Base-by-base conservation (phyloP, 2,329 filamentous ascomycete genomes). In the Neofusicoccum ribis region DNA sequence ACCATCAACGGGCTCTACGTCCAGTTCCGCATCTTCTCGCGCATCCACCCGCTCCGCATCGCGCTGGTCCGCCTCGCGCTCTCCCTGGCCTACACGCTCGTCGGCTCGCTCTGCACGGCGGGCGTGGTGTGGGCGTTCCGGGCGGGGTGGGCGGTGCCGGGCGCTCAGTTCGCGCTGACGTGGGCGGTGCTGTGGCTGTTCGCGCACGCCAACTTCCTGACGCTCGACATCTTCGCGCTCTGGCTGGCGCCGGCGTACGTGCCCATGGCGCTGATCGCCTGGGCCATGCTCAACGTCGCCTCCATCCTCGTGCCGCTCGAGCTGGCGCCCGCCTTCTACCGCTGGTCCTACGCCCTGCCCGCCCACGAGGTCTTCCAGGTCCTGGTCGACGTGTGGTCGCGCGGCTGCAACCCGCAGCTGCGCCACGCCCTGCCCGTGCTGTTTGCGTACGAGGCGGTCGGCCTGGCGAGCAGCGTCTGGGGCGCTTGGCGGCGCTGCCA, bases 181-280 rank as follows among this genome's bases (percentile, higher is more conserved):
- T 83, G 81, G 81, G 73, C 81, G 70, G 67, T 70, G 0, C 64
- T 82, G 5, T 83, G 80, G 81, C 73, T 83, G 1, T 79, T 79
- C 17, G 77, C 76, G 31, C 78, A 81, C 68, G 67, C 79, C 60
- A 80, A 83, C 66, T 81, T 82, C 62, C 72, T 80, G 15, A 73
- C 77, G 14, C 72, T 83, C 2, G 82, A 84, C 65, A 72, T 76
- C n/a, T 76, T 81, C 50, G 78, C 80, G 0, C 72, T 78, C 43
- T 79, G 79, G 72, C 65, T 81, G 2, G 76, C 79, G 0, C 68
- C 74, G 9, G 71, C 74, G 0, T 79, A 74, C 64, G 72, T 83
- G 52, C 83, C 82, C 0, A 81, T 83, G 73, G 75, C 77, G 7
- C 69, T 82, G 5, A 72, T 83, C 5, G 69, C 75, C 0, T 84